phyloP scores from a whole-genome alignment of 306 rosid genomes.

The Cucurbita maxima region DNA sequence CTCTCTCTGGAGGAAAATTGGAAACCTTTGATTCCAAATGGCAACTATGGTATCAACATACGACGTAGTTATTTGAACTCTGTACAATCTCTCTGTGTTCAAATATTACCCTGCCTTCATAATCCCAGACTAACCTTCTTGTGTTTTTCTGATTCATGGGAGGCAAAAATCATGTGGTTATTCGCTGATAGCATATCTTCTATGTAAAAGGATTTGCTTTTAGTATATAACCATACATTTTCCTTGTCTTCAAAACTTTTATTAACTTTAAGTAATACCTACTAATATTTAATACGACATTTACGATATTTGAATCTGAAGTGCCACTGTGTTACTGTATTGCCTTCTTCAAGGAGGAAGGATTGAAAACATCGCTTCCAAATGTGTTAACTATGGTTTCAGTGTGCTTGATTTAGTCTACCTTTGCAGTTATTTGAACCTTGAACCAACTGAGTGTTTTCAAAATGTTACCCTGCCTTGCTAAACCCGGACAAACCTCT shows the following conservation, averaged over 20 bases:
- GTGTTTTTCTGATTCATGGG: conserved; percentile 37
- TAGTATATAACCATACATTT: conserved; percentile 17
- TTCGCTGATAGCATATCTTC: conserved; percentile 30
- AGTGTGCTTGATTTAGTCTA: background rate
- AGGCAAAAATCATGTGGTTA: conserved; percentile 17
- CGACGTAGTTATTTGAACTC: background rate
- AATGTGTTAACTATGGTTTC: background rate
- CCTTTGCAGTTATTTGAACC: background rate
- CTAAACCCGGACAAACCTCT: conserved; percentile 31
- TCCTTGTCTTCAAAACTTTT: background rate
- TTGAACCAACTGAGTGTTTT: background rate
- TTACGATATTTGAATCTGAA: background rate
- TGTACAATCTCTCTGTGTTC: background rate
- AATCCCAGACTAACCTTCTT: conserved; percentile 32
- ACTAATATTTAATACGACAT: background rate
- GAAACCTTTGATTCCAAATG: background rate
- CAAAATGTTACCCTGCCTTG: conserved; percentile 12
- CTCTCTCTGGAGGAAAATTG: background rate
- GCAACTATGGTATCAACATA: background rate
- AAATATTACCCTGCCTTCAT: conserved; percentile 14
- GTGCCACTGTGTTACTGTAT: background rate
- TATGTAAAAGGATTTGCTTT: conserved; percentile 17
- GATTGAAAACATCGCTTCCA: background rate
- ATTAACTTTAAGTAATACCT: background rate
- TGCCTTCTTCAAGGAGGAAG: background rate